Conservation (phyloP, 228 moss, liverwort and hornwort genomes). For the Sphagnum magellanicum region DNA sequence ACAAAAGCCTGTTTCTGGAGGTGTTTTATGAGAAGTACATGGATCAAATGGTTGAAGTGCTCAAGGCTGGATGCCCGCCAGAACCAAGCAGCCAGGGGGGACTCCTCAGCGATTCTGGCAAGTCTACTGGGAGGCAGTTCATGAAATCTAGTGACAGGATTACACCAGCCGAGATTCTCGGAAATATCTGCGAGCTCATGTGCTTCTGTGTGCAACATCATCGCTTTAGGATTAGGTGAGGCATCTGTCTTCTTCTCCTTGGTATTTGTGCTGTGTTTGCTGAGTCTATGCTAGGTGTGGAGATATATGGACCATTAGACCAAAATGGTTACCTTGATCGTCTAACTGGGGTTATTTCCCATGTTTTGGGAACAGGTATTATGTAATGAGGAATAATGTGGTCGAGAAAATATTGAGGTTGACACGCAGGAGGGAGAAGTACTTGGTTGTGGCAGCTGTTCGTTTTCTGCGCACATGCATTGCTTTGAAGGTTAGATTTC, state of each 20-base stretch:
- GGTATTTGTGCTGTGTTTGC: neutral
- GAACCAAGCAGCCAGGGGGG: slow-evolving; percentile 28
- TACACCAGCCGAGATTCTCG: slow-evolving; percentile 31
- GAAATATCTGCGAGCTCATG: slow-evolving; percentile 59
- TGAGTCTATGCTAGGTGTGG: no score
- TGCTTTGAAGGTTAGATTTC: slow-evolving; percentile 27
- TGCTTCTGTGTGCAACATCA: slow-evolving; percentile 59
- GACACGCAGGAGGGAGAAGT: slow-evolving; percentile 52
- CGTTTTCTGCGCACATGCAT: slow-evolving; percentile 51
- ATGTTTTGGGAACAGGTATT: slow-evolving; percentile 19
- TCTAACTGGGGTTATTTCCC: no score
- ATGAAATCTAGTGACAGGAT: slow-evolving; percentile 16
- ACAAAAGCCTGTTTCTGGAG: slow-evolving; percentile 32
- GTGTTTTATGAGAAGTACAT: slow-evolving; percentile 59
- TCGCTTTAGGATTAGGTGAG: slow-evolving; percentile 50
- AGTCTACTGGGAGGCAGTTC: slow-evolving; percentile 12
- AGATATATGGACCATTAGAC: no score
- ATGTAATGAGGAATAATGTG: slow-evolving; percentile 55
- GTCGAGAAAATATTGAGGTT: slow-evolving; percentile 56
- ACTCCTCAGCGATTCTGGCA: slow-evolving; percentile 23
- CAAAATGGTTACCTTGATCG: no score
- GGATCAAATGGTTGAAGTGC: slow-evolving; percentile 47
- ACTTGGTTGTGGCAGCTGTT: slow-evolving; percentile 53
- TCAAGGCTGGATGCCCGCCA: slow-evolving; percentile 36
- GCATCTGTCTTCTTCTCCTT: neutral